Evolutionary conservation across 2,329 filamentous ascomycete genomes (phyloP), one percentile per base, ranked within the genome.

Genomic region (Periglandula ipomoeae): DNA sequence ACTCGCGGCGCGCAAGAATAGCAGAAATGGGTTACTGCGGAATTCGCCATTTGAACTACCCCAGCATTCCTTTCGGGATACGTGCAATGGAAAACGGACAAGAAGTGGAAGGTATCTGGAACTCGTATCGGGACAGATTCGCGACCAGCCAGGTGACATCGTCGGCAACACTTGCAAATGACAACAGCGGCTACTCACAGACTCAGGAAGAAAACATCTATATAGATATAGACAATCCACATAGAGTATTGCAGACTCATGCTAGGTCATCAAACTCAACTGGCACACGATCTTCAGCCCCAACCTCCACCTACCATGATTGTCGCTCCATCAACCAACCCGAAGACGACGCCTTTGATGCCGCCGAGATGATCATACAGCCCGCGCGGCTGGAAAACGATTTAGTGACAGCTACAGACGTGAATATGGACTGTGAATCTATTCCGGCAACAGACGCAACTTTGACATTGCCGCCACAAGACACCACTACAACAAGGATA

Each of bases 101-200:
- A 39, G 79, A 91, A 61, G 79, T 95, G 7, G 87, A 95, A 54
- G 90, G 89, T 4, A 89, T 96, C 45, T 89, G 85, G 83, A 80
- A 86, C 44, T 83, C 81, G 22, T 70, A 71, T 46, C 71, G 74
- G 40, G 65, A 68, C 9, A 71, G 70, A 10, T 69, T 72, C 2
- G 56, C 54, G 5, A 44, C 45, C 35, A 61, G 56, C 30, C 58
- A 58, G 10, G 34, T 48, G 7, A 48, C 54, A 27, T 59, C 61
- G 5, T 55, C 55, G n/a, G 50, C 57, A 8, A 63, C 58, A 6
- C 52, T 60, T 7, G 50, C 58, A 5, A 55, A 27, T 13, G 19
- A 48, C 19, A 13, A 27, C 10, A 27, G 26, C 13, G 30, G 30
- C 17, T 19, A n/a, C 3, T 10, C 24, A 15, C 9, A n/a, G 13